Evolutionary conservation across 305 asterid genomes (phyloP).

Genomic region (Fraxinus baroniana): DNA sequence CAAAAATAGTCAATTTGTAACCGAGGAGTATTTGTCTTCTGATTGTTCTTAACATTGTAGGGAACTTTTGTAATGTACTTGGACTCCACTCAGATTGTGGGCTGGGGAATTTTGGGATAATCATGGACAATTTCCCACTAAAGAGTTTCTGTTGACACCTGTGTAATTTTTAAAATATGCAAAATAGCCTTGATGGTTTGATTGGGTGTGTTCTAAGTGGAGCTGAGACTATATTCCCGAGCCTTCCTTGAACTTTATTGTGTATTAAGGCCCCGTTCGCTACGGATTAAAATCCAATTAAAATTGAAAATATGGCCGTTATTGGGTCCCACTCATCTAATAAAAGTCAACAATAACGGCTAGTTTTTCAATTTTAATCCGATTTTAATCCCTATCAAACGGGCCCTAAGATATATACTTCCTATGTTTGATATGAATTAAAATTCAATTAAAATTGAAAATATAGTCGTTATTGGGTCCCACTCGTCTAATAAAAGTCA

Average conservation of each 20-base stretch:
- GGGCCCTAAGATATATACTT: no score
- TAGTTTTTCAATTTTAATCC: no score
- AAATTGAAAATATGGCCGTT: no score
- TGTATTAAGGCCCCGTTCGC: neutral
- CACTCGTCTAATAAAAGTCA: no score
- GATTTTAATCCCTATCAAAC: no score
- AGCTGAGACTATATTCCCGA: neutral
- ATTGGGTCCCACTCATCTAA: no score
- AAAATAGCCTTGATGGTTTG: neutral
- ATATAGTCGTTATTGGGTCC: no score
- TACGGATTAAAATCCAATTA: no score
- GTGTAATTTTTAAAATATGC: neutral
- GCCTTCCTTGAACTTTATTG: neutral
- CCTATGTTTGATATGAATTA: no score
- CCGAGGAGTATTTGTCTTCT: neutral
- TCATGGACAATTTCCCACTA: neutral
- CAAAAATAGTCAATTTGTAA: neutral
- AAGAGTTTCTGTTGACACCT: neutral
- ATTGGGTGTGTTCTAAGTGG: neutral
- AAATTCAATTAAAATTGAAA: no score
- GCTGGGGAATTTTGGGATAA: neutral
- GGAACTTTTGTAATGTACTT: neutral
- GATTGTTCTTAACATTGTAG: neutral
- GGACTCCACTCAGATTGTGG: neutral
- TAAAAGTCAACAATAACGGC: no score